These are phyloP conservation scores for Botrytis porri DNA, from an alignment of 2,329 filamentous ascomycete species.

Conservation along the genomic window DNA sequence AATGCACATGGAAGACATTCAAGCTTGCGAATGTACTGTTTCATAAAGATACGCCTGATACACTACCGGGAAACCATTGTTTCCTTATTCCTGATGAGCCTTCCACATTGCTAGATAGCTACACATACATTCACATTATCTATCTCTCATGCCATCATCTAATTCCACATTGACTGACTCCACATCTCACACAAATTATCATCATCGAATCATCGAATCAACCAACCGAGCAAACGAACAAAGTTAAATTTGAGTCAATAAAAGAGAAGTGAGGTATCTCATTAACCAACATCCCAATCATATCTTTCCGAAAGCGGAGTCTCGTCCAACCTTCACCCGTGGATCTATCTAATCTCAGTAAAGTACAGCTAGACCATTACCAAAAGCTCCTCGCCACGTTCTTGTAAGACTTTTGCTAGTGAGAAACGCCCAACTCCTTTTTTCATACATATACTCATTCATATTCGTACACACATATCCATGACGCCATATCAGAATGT, in stretches of 20 bases:
- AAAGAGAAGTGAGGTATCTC: slow-evolving; percentile 12
- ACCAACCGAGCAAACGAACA: accelerated
- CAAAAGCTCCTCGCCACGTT: neutral
- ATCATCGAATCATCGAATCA: no score
- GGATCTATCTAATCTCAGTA: neutral
- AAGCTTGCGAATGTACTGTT: accelerated
- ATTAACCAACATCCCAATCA: neutral
- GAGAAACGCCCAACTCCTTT: neutral
- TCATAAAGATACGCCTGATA: neutral
- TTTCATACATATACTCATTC: neutral
- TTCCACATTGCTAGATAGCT: neutral
- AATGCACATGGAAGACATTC: neutral
- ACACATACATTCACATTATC: neutral
- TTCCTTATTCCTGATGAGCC: neutral
- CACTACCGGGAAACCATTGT: neutral
- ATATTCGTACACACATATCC: slow-evolving; percentile 12
- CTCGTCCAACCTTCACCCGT: neutral
- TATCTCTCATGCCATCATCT: neutral
- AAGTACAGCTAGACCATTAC: neutral
- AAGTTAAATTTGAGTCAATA: neutral
- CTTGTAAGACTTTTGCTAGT: neutral
- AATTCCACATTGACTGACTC: neutral
- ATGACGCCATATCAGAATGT: neutral
- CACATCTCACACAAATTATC: neutral
- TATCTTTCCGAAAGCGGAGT: slow-evolving; percentile 3